These are phyloP conservation scores for Abelmoschus esculentus DNA, from an alignment of 345 rosid genomes.

Conservation along the genomic window DNA sequence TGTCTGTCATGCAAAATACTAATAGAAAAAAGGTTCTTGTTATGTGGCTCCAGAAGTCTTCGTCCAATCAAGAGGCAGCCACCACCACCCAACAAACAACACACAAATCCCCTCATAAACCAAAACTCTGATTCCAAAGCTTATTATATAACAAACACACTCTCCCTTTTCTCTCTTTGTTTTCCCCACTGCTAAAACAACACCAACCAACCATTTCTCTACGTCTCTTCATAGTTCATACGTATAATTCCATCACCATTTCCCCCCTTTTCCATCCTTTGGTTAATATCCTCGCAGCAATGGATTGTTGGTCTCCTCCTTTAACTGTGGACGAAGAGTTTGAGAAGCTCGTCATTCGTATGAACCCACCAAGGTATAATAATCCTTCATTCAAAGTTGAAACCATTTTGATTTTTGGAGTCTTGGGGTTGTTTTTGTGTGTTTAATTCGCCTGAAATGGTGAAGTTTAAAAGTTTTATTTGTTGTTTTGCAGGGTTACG, in stretches of 20 bases:
- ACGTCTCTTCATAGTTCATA: not conserved
- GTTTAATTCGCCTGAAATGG: constrained; percentile 11
- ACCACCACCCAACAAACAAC: constrained; percentile 20
- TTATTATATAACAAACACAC: not conserved
- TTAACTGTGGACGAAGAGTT: constrained; percentile 51
- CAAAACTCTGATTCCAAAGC: constrained; percentile 13
- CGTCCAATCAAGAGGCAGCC: constrained; percentile 39
- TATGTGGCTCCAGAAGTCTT: constrained; percentile 39
- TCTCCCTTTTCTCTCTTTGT: not conserved
- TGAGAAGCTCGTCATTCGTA: constrained; percentile 62
- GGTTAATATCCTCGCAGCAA: constrained; percentile 7
- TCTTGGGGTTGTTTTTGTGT: not conserved
- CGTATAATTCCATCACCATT: not conserved
- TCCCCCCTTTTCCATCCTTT: not conserved
- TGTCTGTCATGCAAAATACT: too few relatives aligned
- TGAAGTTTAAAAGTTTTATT: constrained; percentile 14
- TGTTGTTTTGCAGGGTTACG: constrained; percentile 47
- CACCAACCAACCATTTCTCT: constrained; percentile 6
- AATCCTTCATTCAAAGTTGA: not conserved
- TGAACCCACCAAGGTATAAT: constrained; percentile 76
- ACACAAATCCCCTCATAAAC: not conserved
- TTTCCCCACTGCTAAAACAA: not conserved
- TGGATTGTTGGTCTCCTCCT: constrained; percentile 62
- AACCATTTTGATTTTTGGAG: not conserved
- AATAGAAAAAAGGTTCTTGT: not conserved